phyloP scores from a whole-genome alignment of 805 yeast species.

The Saccharomycopsis guyanensis region DNA sequence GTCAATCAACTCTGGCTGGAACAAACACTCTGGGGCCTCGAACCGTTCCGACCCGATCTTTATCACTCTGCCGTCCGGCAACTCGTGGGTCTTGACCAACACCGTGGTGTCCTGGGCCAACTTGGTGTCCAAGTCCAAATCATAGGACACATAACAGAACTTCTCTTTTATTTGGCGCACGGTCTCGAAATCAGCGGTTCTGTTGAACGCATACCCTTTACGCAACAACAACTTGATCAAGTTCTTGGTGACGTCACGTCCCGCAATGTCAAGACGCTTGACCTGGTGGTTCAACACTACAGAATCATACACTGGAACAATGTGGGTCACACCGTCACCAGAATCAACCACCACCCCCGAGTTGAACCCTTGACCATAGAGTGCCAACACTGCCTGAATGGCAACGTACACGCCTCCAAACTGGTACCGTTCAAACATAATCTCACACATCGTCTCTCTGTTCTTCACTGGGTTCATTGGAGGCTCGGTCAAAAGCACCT shows the following conservation, averaged over 20 bases:
- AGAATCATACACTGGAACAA: conserved; percentile 96
- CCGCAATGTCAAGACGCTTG: conserved; percentile 91
- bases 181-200: conserved; percentile 98
- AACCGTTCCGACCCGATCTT: conserved; percentile 93
- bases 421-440: conserved; percentile 85
- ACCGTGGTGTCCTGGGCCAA: conserved; percentile 93
- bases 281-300: conserved; percentile 94
- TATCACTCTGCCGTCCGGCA: conserved; percentile 94
- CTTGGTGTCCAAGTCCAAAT: conserved; percentile 80
- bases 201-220: conserved; percentile 95
- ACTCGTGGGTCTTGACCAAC: conserved; percentile 80
- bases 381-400: conserved; percentile 94
- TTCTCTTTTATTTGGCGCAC: conserved; percentile 97
- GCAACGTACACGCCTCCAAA: conserved; percentile 94
- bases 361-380: conserved; percentile 93
- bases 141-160: conserved; percentile 90
- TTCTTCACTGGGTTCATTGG: conserved; percentile 95
- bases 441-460: conserved; percentile 85
- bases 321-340: conserved; percentile 98
- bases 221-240: conserved; percentile 84
- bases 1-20: conserved; percentile 93
- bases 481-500: conserved; percentile 89
- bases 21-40: conserved; percentile 94
- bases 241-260: conserved; percentile 96
- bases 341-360: conserved; percentile 98